Evolutionary conservation across 169 alveolate genomes (phyloP), one percentile per base, ranked within the genome.

Genomic region (Theileria sp.): DNA sequence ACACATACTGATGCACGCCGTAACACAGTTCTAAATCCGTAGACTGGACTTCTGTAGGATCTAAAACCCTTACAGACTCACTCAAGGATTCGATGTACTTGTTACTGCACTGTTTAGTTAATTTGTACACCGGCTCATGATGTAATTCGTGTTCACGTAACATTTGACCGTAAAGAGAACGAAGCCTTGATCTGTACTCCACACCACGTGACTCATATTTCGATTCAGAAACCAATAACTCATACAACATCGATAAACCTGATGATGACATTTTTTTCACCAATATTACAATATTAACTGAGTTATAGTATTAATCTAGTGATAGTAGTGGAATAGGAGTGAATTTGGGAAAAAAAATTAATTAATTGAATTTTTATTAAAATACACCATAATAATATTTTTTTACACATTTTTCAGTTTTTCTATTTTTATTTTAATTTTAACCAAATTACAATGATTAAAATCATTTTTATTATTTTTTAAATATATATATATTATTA

Each of bases 141-240:
- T 44, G 65, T 12, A 25, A 0, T 25, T 19, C 75, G 67, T 75
- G 77, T 6, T 75, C 79, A 1, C 58, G 51, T 26, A 75, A 65
- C 86, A 84, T 65, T 23, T 84, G 77, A 21, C 61, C 49, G 61
- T 64, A 72, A 25, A 76, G 13, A 26, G 76, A 2, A 34, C 61
- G 54, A 19, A 84, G 44, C 56, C 86, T 84, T 34, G 90, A 54
- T 3, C 86, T 28, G 49, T 84, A 77, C 77, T 77, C 90, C 74
- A 79, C 72, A 25, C 90, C 90, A 4, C 90, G 75, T 0, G 38
- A 77, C 66, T 84, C 90, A 60, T 77, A 84, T 9, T 77, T 76
- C 17, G 90, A 84, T 34, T 77, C 81, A 51, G 90, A 15, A 3
- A 77, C 81, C 50, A 84, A 65, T 62, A 78, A 34, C 75, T 84